Conservation (phyloP, 1,284 basidiomycete species). For the Cryptococcus amylolentus region DNA sequence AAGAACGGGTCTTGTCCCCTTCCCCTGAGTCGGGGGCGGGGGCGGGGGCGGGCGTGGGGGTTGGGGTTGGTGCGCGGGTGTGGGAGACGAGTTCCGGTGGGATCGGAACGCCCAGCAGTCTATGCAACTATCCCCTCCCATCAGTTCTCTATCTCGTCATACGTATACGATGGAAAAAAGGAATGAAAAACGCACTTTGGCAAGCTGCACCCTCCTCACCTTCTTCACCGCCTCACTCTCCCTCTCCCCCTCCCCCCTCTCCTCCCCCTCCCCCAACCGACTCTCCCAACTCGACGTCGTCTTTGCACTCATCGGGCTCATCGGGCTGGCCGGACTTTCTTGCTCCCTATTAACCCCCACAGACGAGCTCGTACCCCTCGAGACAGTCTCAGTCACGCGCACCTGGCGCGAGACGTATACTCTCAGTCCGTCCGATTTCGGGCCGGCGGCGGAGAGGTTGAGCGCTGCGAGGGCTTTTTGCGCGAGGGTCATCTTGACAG, state of each 20-base stretch:
- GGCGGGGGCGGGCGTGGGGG: background rate
- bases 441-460: background rate
- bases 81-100: slow-evolving; percentile 11
- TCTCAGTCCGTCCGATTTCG: slow-evolving; percentile 12
- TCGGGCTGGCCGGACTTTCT: too few species aligned
- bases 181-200: slow-evolving; percentile 19
- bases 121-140: slow-evolving; percentile 17
- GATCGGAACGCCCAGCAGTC: slow-evolving; percentile 25
- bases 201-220: slow-evolving; percentile 23
- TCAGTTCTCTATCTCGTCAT: too few species aligned
- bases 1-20: background rate
- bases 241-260: slow-evolving; percentile 14
- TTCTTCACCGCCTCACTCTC: slow-evolving; percentile 4
- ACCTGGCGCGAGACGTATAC: slow-evolving; percentile 28
- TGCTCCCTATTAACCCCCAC: background rate
- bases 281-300: background rate
- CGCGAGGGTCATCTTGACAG: slow-evolving; percentile 1
- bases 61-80: slow-evolving; percentile 1
- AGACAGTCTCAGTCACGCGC: slow-evolving; percentile 22
- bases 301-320: background rate
- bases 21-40: too few species aligned
- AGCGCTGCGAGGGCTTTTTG: slow-evolving; percentile 17
- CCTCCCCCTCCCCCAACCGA: background rate
- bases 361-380: background rate
- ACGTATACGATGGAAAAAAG: too few species aligned